Conservation (phyloP, 257 asterid genomes). For the Echium plantagineum region DNA sequence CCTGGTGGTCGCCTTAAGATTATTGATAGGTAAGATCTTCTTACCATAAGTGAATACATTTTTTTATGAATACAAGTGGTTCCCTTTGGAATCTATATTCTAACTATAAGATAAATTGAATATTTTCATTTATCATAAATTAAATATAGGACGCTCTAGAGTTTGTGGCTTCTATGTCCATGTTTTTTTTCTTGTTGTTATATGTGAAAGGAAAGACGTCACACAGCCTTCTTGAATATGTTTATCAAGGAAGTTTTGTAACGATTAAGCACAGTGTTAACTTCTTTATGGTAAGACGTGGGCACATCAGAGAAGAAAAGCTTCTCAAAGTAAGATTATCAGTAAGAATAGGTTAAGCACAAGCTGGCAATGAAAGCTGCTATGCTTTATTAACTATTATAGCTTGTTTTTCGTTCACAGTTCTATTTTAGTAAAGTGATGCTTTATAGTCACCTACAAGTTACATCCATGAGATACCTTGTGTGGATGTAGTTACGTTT, state of each 20-base stretch:
- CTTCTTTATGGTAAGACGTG: no score
- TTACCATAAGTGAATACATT: not conserved
- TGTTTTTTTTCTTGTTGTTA: not conserved
- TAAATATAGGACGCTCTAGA: no score
- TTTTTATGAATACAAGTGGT: not conserved
- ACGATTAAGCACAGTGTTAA: not conserved
- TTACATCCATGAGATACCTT: not conserved
- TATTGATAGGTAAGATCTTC: constrained; percentile 59
- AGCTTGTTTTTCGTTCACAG: no score
- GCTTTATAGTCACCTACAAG: not conserved
- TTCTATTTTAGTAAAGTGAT: not conserved
- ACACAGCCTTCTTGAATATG: not conserved
- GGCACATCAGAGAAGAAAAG: not conserved
- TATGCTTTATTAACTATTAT: no score
- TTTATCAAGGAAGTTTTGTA: not conserved
- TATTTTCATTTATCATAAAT: not conserved
- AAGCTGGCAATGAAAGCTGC: no score
- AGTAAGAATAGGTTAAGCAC: not conserved
- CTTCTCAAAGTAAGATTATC: not conserved
- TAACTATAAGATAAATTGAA: not conserved
- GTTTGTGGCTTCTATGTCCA: no score
- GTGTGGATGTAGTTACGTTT: not conserved
- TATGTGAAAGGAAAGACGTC: not conserved
- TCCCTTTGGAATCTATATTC: not conserved
- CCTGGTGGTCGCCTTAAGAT: constrained; percentile 93